Evolutionary conservation across 129 eudicot genomes (phyloP).

Genomic region (Saussurea involucrata): DNA sequence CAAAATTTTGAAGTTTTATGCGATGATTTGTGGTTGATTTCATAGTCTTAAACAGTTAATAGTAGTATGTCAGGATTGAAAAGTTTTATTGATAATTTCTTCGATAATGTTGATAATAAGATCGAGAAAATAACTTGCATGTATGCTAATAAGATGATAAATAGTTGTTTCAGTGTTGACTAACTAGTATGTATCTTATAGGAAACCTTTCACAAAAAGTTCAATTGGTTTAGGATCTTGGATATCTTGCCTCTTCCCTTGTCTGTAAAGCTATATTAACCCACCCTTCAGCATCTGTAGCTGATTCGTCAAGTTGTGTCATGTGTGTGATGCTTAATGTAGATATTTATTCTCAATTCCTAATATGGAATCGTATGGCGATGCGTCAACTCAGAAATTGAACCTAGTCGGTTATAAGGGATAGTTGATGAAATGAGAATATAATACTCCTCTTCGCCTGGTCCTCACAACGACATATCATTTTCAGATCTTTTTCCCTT

Average conservation of each 20-base stretch:
- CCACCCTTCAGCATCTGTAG: not conserved
- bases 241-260: not conserved
- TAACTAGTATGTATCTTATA: too few species aligned
- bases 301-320: not conserved
- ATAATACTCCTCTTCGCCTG: not conserved
- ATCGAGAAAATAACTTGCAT: too few species aligned
- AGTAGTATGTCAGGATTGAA: not conserved
- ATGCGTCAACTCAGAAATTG: not conserved
- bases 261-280: not conserved
- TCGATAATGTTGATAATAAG: too few species aligned
- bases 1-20: not conserved
- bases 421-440: conserved; percentile 2
- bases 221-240: not conserved
- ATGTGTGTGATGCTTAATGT: not conserved
- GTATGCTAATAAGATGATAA: too few species aligned
- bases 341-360: not conserved
- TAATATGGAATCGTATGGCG: not conserved
- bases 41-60: too few species aligned
- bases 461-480: not conserved
- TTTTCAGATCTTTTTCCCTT: not conserved
- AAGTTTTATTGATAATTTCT: too few species aligned
- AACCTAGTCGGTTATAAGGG: not conserved
- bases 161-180: too few species aligned
- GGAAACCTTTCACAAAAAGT: not conserved
- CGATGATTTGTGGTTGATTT: not conserved